Conservation (phyloP, 805 yeast genomes). For the Wickerhamomyces strasburgensis region DNA sequence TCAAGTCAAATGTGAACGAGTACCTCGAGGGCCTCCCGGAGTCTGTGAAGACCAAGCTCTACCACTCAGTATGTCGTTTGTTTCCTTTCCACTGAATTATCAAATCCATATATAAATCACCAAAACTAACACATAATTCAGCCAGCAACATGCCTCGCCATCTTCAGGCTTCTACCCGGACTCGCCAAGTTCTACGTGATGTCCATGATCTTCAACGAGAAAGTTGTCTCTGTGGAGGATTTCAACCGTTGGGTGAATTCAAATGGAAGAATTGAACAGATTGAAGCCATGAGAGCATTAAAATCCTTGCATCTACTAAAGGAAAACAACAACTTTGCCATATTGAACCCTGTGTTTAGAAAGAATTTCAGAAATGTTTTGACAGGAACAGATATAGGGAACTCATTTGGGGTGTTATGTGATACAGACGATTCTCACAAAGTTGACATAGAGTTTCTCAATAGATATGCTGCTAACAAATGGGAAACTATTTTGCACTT, state of each 20-base stretch:
- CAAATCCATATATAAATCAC: slow-evolving; percentile 13
- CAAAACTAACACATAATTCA: slow-evolving; percentile 7
- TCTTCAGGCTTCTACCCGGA: slow-evolving; percentile 84
- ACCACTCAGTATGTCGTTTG: slow-evolving; percentile 43
- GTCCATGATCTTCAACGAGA: slow-evolving; percentile 80
- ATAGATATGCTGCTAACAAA: slow-evolving; percentile 72
- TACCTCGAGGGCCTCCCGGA: slow-evolving; percentile 89
- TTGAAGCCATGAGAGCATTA: slow-evolving; percentile 75
- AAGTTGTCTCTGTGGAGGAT: slow-evolving; percentile 60
- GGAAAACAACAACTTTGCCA: slow-evolving; percentile 43
- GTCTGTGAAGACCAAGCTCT: slow-evolving; percentile 75
- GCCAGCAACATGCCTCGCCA: slow-evolving; percentile 93
- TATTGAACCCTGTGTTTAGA: slow-evolving; percentile 70
- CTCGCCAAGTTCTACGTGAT: slow-evolving; percentile 84
- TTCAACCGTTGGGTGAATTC: slow-evolving; percentile 74
- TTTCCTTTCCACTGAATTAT: not conserved
- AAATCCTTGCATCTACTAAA: slow-evolving; percentile 70
- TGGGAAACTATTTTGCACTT: slow-evolving; percentile 96
- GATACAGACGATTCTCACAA: slow-evolving; percentile 49
- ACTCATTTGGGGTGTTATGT: slow-evolving; percentile 74
- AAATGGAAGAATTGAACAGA: slow-evolving; percentile 45
- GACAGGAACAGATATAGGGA: slow-evolving; percentile 66
- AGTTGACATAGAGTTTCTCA: slow-evolving; percentile 63
- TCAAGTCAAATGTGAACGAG: slow-evolving; percentile 75
- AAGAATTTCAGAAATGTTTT: slow-evolving; percentile 74